A percentile compares a stretch with the other conserved stretches of the same genome.
Evolutionary conservation across 2,329 filamentous ascomycete genomes (phyloP).

Genomic region (Aspergillus phoenicis): DNA sequence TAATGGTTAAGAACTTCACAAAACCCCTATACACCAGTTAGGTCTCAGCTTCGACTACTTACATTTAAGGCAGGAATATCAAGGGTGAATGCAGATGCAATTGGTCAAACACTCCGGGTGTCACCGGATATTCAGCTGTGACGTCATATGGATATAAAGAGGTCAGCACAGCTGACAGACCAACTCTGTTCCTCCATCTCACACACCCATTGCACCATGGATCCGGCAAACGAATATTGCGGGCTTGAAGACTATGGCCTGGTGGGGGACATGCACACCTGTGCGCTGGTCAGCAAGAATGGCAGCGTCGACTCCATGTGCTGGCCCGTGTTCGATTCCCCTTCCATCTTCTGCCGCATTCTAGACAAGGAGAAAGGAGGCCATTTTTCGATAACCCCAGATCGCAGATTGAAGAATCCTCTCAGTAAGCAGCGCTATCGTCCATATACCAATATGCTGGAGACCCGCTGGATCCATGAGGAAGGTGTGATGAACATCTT

Average conservation of each 20-base stretch:
- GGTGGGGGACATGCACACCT: conserved; percentile 79
- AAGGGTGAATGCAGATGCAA: no score
- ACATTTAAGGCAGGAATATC: no score
- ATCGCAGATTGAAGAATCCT: conserved; percentile 49
- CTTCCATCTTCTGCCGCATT: conserved; percentile 72
- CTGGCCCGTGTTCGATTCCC: conserved; percentile 80
- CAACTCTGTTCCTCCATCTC: neutral
- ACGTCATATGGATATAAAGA: neutral
- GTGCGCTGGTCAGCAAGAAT: conserved; percentile 72
- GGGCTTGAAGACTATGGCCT: conserved; percentile 75
- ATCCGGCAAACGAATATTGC: conserved; percentile 23
- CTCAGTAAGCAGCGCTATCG: conserved; percentile 79
- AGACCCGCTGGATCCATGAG: conserved; percentile 77
- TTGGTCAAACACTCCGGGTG: no score
- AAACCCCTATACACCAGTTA: no score
- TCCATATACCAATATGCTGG: conserved; percentile 72
- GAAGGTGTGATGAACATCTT: conserved; percentile 72
- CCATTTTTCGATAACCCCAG: conserved; percentile 65
- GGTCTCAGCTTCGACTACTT: no score
- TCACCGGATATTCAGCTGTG: neutral
- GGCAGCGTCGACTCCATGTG: conserved; percentile 78
- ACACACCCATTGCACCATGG: neutral
- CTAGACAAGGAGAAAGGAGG: conserved; percentile 75
- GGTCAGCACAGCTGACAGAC: neutral
- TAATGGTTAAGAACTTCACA: no score